Base-by-base conservation (phyloP, 352 stramenopile genomes). In the Plasmopara viticola region DNA sequence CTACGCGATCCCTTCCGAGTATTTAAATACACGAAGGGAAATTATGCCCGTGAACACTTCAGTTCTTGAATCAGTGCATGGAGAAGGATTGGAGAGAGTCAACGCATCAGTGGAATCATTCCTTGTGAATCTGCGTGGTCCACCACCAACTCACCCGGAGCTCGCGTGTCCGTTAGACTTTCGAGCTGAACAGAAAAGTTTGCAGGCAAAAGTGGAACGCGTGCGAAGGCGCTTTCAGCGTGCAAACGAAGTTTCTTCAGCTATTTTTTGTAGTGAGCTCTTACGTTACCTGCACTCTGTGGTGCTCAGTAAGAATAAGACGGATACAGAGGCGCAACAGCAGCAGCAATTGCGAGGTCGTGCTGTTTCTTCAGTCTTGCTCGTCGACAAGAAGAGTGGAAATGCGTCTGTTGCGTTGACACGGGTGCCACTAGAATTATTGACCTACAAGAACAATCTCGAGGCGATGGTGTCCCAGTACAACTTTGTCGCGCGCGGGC, bases 401-500 rank as follows among this genome's bases (percentile, higher is more conserved):
- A 59, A 52, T 37, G 57, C 31, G 3, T 41, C 60, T 44, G 56
- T 66, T 38, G 49, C 51, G 38, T 45, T 72, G 8, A 72, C 64
- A 14, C 60, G 60, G 30, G 64, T 90, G 14, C 79, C 79, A 8
- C 56, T 87, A 17, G 74, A 90, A 53, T 48, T 90, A 37, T 33
- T 90, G 37, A 85, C 79, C 5, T 90, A 90, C 65, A 86, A 87
- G 56, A 85, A 68, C 53, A 90, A 90, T 33, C 35, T 90, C 4
- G 79, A 90, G 40, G 79, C 79, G 9, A 78, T 90, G 70, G 61
- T 86, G 10, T 90, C 79, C 2, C 79, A 90, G 51, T 90, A 87
- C 59, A 74, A 85, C 44, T 90, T 90, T 34, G 59, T 90, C 12
- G 69, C 79, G 10, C 76, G 76, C 20, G 79, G 79, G 0, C 74